A percentile compares a stretch with the other conserved stretches of the same genome.
Evolutionary conservation across 2,329 filamentous ascomycete genomes (phyloP).

Genomic region (Xylaria hypoxylon): DNA sequence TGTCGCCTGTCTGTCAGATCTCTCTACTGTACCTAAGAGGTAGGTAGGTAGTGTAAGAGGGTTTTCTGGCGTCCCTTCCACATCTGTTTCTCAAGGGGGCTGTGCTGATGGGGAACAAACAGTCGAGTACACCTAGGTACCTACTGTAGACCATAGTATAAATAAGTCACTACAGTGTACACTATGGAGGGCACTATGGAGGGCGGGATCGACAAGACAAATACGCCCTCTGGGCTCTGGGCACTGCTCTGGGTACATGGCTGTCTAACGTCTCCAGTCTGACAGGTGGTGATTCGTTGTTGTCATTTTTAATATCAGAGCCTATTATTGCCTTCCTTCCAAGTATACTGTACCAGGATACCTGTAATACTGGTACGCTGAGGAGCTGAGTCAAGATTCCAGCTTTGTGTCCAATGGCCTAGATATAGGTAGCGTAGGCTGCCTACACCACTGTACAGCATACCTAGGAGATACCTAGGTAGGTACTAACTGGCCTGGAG

Average conservation of each 20-base stretch:
- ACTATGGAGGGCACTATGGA: constrained; percentile 12
- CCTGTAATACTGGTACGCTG: neutral
- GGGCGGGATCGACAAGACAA: constrained; percentile 33
- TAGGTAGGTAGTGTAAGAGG: too few relatives aligned
- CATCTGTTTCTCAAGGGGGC: constrained; percentile 17
- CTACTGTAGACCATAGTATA: constrained; percentile 7
- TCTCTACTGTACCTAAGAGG: neutral
- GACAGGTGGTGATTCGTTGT: constrained; percentile 8
- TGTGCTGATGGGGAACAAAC: constrained; percentile 22
- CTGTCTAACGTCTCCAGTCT: constrained; percentile 11
- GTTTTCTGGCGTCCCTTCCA: constrained; percentile 8
- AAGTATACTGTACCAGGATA: constrained; percentile 1
- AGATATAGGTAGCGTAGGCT: too few relatives aligned
- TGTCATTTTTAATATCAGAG: constrained; percentile 1
- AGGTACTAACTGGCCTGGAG: too few relatives aligned
- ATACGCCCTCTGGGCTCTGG: constrained; percentile 9
- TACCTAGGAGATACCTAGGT: too few relatives aligned
- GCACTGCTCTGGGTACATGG: neutral
- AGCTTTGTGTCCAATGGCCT: too few relatives aligned
- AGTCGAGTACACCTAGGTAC: neutral
- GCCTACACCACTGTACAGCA: too few relatives aligned
- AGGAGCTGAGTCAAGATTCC: too few relatives aligned
- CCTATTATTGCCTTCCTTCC: constrained; percentile 10
- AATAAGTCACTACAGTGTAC: too few relatives aligned
- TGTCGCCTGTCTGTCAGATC: constrained; percentile 16